Percentiles rank a stretch among this genome's conserved stretches.
phyloP scores from a whole-genome alignment of 106 monocot species.

The Platanthera guangdongensis region DNA sequence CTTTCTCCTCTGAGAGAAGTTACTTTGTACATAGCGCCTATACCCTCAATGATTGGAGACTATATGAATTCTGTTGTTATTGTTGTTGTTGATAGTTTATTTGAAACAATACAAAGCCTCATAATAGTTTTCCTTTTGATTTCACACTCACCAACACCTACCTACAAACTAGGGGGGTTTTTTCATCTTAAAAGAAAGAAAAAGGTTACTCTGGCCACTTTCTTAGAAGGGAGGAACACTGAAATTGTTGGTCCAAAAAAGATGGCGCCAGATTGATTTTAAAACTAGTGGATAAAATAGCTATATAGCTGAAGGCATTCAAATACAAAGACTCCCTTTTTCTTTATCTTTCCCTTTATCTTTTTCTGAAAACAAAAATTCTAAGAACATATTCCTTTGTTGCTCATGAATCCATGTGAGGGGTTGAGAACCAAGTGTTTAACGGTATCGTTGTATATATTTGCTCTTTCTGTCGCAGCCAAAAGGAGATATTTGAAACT shows the following conservation, averaged over 20 bases:
- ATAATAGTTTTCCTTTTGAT: too few relatives aligned
- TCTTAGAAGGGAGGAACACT: background rate
- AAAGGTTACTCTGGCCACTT: background rate
- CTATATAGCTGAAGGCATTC: background rate
- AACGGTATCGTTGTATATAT: background rate
- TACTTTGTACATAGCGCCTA: too few relatives aligned
- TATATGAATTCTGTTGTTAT: too few relatives aligned
- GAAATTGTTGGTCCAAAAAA: background rate
- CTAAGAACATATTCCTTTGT: constrained; percentile 2
- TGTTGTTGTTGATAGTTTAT: too few relatives aligned
- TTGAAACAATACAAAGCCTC: too few relatives aligned
- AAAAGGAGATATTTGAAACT: constrained; percentile 16
- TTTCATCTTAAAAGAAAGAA: constrained; percentile 1
- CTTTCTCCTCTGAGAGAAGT: too few relatives aligned
- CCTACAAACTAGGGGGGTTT: too few relatives aligned
- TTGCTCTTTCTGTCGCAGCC: constrained; percentile 11
- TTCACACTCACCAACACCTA: too few relatives aligned
- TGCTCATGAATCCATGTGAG: constrained; percentile 5
- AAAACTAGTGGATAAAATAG: background rate
- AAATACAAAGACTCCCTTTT: background rate
- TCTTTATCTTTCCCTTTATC: constrained; percentile 20
- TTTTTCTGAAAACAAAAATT: constrained; percentile 8
- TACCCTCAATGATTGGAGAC: too few relatives aligned
- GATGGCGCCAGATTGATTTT: background rate
- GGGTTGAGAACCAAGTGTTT: constrained; percentile 6